Evolutionary conservation across 1,284 basidiomycete genomes (phyloP).

Genomic region (Trichosporon inkin): DNA sequence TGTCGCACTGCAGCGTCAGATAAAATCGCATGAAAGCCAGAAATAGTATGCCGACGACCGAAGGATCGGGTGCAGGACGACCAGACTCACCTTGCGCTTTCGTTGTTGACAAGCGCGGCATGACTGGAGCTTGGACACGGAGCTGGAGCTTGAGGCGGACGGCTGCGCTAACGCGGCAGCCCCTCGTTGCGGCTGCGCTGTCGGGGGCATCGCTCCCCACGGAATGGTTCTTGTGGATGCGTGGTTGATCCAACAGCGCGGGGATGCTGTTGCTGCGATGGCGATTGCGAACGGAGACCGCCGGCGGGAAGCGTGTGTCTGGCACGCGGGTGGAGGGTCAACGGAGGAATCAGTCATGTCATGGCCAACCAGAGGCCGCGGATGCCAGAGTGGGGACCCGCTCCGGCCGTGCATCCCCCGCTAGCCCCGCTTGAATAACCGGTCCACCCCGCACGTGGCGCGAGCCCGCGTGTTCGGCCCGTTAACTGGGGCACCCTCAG

Average conservation of each 20-base stretch:
- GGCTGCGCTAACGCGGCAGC: background rate
- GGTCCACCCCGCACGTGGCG: too few species aligned
- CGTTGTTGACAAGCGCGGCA: constrained; percentile 20
- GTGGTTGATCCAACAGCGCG: background rate
- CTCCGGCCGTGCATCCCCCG: too few species aligned
- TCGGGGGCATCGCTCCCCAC: background rate
- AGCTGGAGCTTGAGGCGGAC: background rate
- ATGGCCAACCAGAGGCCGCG: too few species aligned
- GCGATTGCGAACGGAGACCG: background rate
- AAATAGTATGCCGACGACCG: background rate
- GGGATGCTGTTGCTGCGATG: background rate
- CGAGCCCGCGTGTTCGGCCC: too few species aligned
- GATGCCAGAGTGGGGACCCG: too few species aligned
- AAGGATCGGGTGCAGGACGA: background rate
- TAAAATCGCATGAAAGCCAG: background rate
- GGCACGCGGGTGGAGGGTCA: background rate
- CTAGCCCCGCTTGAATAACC: too few species aligned
- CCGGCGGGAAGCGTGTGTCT: background rate
- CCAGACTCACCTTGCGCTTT: constrained; percentile 16
- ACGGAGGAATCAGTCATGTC: too few species aligned
- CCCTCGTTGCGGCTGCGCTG: background rate
- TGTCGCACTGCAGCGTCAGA: constrained; percentile 15
- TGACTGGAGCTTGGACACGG: constrained; percentile 12
- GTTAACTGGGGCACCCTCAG: too few species aligned
- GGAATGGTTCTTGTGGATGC: background rate